Evolutionary conservation across 2,329 filamentous ascomycete species (phyloP), one percentile per base, ranked within the genome.

Genomic region (Epichloe festucae): DNA sequence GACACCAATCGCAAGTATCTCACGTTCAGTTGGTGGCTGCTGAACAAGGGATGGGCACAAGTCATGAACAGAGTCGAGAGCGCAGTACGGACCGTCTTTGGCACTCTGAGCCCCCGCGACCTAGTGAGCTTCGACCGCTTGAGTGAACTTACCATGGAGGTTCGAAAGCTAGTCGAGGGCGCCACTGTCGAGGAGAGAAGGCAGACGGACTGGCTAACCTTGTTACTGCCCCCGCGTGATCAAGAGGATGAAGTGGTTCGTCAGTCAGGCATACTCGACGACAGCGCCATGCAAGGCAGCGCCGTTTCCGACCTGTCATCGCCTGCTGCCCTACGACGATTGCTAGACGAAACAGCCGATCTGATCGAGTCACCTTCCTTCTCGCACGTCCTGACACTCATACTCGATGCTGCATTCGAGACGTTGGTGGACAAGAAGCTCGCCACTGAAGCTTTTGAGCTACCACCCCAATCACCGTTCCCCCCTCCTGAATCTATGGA

Each of bases 11-110:
- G 90, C 59, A 87, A 87, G 63, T 98, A 97, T 64, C 75, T 98
- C 47, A 94, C 90, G 41, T 95, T 97, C 66, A 95, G 89, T 69
- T 98, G 93, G 93, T 98, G 91, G 90, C 73, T 98, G 46, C 75
- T 98, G 46, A 91, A 98, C 69, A 81, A 82, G 57, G 93, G 93
- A 43, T 97, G 89, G 83, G 81, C 82, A 57, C 81, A 89, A 53
- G 72, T 97, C 52, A 85, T 89, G 77, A 75, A 81, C 52, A 85
- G 84, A 56, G 90, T 98, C 46, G 83, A 89, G 63, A 72, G 74
- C n/a, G 89, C 89, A 4, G 93, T 98, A 23, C 84, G 85, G 59
- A 85, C 94, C 50, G 86, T 91, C 23, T 97, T 96, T 67, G 88
- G 89, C n/a, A 76, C 81, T 55, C 73, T 96, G 48, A 95, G 89